phyloP scores from a whole-genome alignment of 352 stramenopile species.

The Phytophthora fragariaefolia region DNA sequence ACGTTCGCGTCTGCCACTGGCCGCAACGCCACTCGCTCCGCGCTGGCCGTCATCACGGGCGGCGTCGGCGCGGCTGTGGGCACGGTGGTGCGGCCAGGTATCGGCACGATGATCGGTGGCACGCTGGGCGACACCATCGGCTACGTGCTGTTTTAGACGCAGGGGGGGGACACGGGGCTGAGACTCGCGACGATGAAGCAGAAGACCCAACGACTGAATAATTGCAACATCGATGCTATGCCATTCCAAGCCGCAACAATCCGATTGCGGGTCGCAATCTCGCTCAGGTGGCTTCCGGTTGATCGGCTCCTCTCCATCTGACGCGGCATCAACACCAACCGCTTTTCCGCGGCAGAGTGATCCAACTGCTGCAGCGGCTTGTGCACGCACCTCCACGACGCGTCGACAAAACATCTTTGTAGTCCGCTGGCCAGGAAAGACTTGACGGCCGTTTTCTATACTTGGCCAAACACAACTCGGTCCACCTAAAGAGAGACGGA shows the following conservation, averaged over 20 bases:
- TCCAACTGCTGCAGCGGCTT: slow-evolving; percentile 10
- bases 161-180: too few relatives aligned
- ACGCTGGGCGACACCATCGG: slow-evolving; percentile 82
- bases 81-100: slow-evolving; percentile 72
- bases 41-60: slow-evolving; percentile 70
- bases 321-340: slow-evolving; percentile 8
- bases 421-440: slow-evolving; percentile 13
- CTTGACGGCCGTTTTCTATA: slow-evolving; percentile 13
- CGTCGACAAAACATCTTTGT: slow-evolving; percentile 28
- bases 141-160: slow-evolving; percentile 69
- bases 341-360: slow-evolving; percentile 21
- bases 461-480: not conserved
- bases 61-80: slow-evolving; percentile 72
- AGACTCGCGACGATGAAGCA: not conserved
- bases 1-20: slow-evolving; percentile 60
- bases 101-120: slow-evolving; percentile 81
- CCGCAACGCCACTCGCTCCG: slow-evolving; percentile 70
- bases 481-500: slow-evolving; percentile 6
- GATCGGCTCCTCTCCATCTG: slow-evolving; percentile 11
- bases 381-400: too few relatives aligned
- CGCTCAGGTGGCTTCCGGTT: not conserved
- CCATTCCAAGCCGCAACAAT: slow-evolving; percentile 1
- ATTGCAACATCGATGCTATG: slow-evolving; percentile 36
- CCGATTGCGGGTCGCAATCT: not conserved
- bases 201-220: slow-evolving; percentile 18